These are phyloP conservation scores for Podospora tetraspora DNA, from an alignment of 495 filamentous ascomycete genomes.

Conservation along the genomic window DNA sequence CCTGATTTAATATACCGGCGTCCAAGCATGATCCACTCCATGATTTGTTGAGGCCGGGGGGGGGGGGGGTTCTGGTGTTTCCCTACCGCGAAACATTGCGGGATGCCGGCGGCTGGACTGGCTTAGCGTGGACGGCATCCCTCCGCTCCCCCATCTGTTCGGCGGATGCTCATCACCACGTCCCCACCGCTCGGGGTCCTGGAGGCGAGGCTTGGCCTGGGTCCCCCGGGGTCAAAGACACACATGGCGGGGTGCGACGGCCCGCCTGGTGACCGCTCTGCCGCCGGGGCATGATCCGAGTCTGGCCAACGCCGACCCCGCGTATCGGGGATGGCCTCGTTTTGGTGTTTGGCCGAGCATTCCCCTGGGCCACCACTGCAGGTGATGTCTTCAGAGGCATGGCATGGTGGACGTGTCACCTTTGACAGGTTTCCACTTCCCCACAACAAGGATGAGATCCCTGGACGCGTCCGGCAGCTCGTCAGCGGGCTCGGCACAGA, in stretches of 20 bases:
- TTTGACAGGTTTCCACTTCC: background rate
- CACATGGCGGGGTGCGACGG: background rate
- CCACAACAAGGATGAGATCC: background rate
- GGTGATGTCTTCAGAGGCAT: background rate
- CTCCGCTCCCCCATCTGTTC: background rate
- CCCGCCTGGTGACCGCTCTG: background rate
- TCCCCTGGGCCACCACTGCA: background rate
- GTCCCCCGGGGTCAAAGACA: background rate
- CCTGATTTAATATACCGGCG: background rate
- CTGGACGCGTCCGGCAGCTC: background rate
- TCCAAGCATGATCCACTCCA: background rate
- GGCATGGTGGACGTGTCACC: background rate
- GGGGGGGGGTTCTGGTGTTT: background rate
- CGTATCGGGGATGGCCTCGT: background rate
- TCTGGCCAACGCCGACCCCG: background rate
- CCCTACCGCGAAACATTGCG: background rate
- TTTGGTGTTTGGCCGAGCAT: background rate
- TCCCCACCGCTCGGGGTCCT: background rate
- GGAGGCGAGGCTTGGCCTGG: background rate
- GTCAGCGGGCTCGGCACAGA: background rate
- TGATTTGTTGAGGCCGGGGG: background rate
- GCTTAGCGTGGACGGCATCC: background rate
- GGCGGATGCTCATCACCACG: background rate
- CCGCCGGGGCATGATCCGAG: background rate
- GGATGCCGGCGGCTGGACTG: background rate